Percentiles rank a stretch among this genome's conserved stretches.
Conservation (phyloP, 495 filamentous ascomycete species). For the Aspergillus indologenus region DNA sequence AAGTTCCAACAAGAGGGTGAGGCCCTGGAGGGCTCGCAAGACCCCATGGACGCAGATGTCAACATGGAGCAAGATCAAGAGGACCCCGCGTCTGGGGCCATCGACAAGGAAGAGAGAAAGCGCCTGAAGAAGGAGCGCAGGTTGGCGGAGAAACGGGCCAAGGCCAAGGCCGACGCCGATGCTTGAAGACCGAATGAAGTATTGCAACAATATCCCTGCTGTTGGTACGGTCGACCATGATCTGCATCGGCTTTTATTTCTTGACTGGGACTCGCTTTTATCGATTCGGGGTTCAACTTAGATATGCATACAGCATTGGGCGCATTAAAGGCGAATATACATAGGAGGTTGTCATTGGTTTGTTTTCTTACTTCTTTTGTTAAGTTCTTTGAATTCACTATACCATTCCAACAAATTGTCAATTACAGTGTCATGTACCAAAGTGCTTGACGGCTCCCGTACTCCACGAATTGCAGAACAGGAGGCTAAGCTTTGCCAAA, state of each 20-base stretch:
- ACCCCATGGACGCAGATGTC: slow-evolving; percentile 28
- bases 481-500: slow-evolving; percentile 2
- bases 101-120: slow-evolving; percentile 51
- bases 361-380: slow-evolving; percentile 7
- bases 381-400: not conserved
- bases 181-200: not conserved
- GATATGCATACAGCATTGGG: slow-evolving; percentile 5
- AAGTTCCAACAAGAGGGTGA: slow-evolving; percentile 46
- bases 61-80: slow-evolving; percentile 23
- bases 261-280: not conserved
- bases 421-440: not conserved
- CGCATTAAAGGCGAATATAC: not conserved
- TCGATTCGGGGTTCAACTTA: slow-evolving; percentile 4
- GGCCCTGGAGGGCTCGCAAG: slow-evolving; percentile 26
- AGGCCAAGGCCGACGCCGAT: slow-evolving; percentile 35
- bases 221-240: not conserved
- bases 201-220: not conserved
- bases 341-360: slow-evolving; percentile 2
- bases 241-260: not conserved
- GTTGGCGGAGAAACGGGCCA: slow-evolving; percentile 42
- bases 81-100: slow-evolving; percentile 20
- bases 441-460: not conserved
- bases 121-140: slow-evolving; percentile 50
- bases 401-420: not conserved
- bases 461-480: not conserved